Evolutionary conservation across 2,329 filamentous ascomycete species (phyloP).

Genomic region (Fusarium sterilihyphosum): DNA sequence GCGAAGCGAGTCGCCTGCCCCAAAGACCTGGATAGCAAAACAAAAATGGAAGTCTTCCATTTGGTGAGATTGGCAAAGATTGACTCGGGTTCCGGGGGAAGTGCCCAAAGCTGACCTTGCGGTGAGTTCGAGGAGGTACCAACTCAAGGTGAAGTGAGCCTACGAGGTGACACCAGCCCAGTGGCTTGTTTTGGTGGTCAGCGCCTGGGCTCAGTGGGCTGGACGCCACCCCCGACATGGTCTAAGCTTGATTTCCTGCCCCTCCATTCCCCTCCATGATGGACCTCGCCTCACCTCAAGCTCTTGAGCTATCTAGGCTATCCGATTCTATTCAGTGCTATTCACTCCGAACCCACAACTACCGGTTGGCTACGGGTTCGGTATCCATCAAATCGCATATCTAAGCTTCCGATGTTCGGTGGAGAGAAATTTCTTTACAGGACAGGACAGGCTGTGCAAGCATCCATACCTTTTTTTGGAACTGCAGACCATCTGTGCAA

Average conservation of each 20-base stretch:
- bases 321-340: conserved; percentile 13
- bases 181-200: conserved; percentile 39
- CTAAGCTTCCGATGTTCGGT: conserved; percentile 36
- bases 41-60: conserved; percentile 15
- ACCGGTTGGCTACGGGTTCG: conserved; percentile 38
- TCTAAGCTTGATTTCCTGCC: conserved; percentile 27
- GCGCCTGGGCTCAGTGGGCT: conserved; percentile 11
- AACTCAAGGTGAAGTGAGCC: conserved; percentile 23
- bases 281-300: conserved; percentile 22
- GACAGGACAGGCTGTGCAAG: neutral
- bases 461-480: conserved; percentile 4
- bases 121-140: conserved; percentile 21
- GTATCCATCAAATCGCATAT: conserved; percentile 16
- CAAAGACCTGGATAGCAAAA: neutral
- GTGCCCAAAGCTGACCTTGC: conserved; percentile 24
- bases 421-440: conserved; percentile 19
- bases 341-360: conserved; percentile 26
- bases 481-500: conserved; percentile 34
- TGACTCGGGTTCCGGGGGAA: conserved; percentile 34
- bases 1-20: conserved; percentile 6
- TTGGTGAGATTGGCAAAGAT: conserved; percentile 28
- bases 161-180: neutral
- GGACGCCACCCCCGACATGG: conserved; percentile 35
- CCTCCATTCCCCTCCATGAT: conserved; percentile 29
- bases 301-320: conserved; percentile 20